Evolutionary conservation across 2,329 filamentous ascomycete genomes (phyloP).

Genomic region (Aspergillus fumigatus): DNA sequence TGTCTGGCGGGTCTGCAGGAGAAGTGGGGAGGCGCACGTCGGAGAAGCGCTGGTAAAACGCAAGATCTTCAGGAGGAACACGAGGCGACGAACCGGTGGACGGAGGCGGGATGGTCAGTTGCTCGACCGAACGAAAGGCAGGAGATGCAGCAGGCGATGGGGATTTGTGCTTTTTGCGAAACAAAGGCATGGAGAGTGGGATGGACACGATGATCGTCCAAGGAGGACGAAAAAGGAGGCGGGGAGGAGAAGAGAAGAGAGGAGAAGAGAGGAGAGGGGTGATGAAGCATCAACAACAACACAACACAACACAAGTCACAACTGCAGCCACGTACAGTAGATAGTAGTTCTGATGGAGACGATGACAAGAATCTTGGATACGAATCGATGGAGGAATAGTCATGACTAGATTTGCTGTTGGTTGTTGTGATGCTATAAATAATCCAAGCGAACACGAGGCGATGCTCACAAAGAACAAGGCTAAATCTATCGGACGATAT

Average conservation of each 20-base stretch:
- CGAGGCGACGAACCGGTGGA: conserved; percentile 6
- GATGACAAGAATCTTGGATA: too few species aligned
- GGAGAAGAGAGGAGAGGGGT: background rate
- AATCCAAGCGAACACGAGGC: background rate
- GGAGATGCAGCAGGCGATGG: conserved; percentile 12
- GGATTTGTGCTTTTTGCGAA: conserved; percentile 19
- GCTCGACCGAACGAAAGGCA: conserved; percentile 18
- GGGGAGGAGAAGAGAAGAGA: background rate
- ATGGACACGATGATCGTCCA: background rate
- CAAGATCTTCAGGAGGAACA: conserved; percentile 3
- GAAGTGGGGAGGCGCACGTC: background rate
- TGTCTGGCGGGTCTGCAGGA: background rate
- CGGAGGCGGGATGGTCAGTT: conserved; percentile 7
- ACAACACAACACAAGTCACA: background rate
- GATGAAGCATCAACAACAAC: background rate
- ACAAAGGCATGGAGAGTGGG: conserved; percentile 20
- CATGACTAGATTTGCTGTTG: background rate
- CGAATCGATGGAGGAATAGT: background rate
- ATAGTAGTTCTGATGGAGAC: background rate
- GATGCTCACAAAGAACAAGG: background rate
- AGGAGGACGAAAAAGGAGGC: background rate
- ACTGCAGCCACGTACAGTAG: background rate
- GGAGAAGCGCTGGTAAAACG: conserved; percentile 13
- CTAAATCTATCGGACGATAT: background rate
- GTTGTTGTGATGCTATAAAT: background rate